Base-by-base conservation (phyloP, 345 rosid genomes). In the Hibiscus tridactylites region DNA sequence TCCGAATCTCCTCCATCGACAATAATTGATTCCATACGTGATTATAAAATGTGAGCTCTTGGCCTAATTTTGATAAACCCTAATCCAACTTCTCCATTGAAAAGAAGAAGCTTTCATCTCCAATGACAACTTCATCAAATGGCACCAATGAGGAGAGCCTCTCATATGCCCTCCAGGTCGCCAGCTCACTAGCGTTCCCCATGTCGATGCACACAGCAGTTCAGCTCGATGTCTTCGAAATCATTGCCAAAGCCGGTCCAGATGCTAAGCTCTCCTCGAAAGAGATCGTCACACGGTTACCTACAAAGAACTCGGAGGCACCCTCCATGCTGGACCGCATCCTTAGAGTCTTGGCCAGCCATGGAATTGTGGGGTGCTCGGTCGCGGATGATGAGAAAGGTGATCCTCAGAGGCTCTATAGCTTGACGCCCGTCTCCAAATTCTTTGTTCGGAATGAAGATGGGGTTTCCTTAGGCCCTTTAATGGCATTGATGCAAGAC, bases 171-270 rank as follows among this genome's bases (percentile, higher is more conserved):
- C 33, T 76, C 50, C 83, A 76, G n/a, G 61, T 79, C 8, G 75
- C 46, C 0, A 3, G 10, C 15, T 29, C 61, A 9, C 9, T 12
- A 9, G 61, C 9, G 15, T 15, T 57, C 6, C 61, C 61, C 31
- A 57, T 57, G 80, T 56, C 78, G 7, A 44, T 84, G 68, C 60
- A 76, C n/a, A 63, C 80, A 5, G 78, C 75, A 4, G 52, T 75
- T 26, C 75, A 82, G 47, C 79, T 78, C 9, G 82, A 74, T 10
- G 28, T 82, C 49, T 79, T 83, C 6, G 81, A 77, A n/a, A 78
- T 83, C 49, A 77, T 85, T 8, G 83, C 79, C 44, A 65, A 50
- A 54, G 76, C 65, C 0, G 82, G 84, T 8, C 76, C 59, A 0
- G 77, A 62, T 0, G 79, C 74, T 24, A 68, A 71, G 59, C 58